These are phyloP conservation scores for Coprinopsis sp. DNA, from an alignment of 768 basidiomycete genomes.

Conservation along the genomic window DNA sequence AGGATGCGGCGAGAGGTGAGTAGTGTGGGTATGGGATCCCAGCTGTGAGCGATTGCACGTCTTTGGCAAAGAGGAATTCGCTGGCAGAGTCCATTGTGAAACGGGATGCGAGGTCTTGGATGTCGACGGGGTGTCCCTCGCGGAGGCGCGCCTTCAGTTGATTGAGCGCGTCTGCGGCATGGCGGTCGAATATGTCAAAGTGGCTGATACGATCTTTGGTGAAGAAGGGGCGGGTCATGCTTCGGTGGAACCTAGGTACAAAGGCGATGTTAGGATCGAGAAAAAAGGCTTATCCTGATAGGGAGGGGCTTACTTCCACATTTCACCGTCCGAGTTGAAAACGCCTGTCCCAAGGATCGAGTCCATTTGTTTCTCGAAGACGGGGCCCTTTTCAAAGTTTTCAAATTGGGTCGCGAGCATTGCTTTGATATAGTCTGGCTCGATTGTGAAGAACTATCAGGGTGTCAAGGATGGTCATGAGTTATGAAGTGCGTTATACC, in stretches of 20 bases:
- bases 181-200: slow-evolving; percentile 51
- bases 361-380: slow-evolving; percentile 11
- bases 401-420: slow-evolving; percentile 41
- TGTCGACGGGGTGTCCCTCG: slow-evolving; percentile 49
- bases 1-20: slow-evolving; percentile 7
- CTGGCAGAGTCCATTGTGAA: slow-evolving; percentile 65
- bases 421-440: slow-evolving; percentile 20
- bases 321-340: slow-evolving; percentile 57
- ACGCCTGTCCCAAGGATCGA: slow-evolving; percentile 50
- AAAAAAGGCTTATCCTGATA: background rate
- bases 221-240: slow-evolving; percentile 63
- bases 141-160: slow-evolving; percentile 38
- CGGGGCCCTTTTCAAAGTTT: slow-evolving; percentile 33
- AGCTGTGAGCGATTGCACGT: slow-evolving; percentile 45
- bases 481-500: slow-evolving; percentile 11
- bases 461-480: background rate
- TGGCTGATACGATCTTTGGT: slow-evolving; percentile 46
- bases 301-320: slow-evolving; percentile 52
- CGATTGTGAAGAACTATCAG: slow-evolving; percentile 14
- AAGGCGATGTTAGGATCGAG: too few species aligned
- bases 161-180: slow-evolving; percentile 43
- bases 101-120: slow-evolving; percentile 45
- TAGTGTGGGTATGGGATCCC: slow-evolving; percentile 43
- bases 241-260: slow-evolving; percentile 26
- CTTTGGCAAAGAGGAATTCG: slow-evolving; percentile 53